phyloP scores from a whole-genome alignment of 805 yeast genomes.

The Starmerella kuoi region DNA sequence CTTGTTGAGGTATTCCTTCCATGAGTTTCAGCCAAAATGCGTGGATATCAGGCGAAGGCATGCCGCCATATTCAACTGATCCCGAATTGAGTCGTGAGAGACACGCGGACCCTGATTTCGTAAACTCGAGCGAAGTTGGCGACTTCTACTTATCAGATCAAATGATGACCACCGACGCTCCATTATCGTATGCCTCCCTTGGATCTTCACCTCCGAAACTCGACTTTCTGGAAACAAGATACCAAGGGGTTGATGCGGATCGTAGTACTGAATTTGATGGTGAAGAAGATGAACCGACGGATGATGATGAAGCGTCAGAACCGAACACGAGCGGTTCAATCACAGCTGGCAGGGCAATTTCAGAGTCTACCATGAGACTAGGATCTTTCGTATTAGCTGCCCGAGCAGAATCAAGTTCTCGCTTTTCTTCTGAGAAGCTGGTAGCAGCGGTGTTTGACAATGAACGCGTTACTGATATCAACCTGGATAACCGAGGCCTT shows the following conservation, averaged over 20 bases:
- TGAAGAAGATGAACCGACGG: slow-evolving; percentile 5
- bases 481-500: slow-evolving; percentile 23
- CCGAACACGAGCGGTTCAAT: neutral
- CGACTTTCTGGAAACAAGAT: neutral
- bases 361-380: slow-evolving; percentile 2
- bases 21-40: no score
- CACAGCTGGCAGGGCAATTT: neutral
- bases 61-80: slow-evolving; percentile 15
- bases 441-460: slow-evolving; percentile 10
- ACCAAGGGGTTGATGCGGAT: slow-evolving; percentile 3
- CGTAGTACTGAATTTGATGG: slow-evolving; percentile 1
- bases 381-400: slow-evolving; percentile 8
- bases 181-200: neutral
- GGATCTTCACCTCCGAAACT: slow-evolving; percentile 19
- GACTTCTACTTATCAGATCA: neutral
- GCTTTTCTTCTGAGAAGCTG: slow-evolving; percentile 5
- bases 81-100: slow-evolving; percentile 12
- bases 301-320: slow-evolving; percentile 2
- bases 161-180: neutral
- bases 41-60: no score
- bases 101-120: slow-evolving; percentile 14
- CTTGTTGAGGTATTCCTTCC: no score
- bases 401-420: slow-evolving; percentile 6
- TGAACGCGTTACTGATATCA: slow-evolving; percentile 2
- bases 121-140: slow-evolving; percentile 12